These are phyloP conservation scores for Eudorina sp. DNA, from an alignment of 139 green algal species.

Conservation along the genomic window DNA sequence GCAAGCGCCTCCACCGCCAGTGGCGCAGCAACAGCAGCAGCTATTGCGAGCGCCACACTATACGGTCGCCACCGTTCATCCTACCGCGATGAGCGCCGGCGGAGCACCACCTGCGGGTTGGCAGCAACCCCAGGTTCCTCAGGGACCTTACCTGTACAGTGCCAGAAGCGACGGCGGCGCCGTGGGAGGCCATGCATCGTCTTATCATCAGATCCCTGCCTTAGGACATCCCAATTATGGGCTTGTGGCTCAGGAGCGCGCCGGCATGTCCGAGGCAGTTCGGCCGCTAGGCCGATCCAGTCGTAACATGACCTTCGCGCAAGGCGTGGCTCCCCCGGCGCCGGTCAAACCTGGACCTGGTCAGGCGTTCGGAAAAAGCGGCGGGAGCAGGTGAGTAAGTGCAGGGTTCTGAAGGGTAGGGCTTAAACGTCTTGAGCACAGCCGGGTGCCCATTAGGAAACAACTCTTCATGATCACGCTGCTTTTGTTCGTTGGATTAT, in stretches of 20 bases:
- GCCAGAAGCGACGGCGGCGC: slow-evolving; percentile 8
- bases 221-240: not conserved
- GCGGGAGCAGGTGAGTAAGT: not conserved
- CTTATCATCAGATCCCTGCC: not conserved
- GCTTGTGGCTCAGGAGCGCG: not conserved
- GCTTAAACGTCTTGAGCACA: not conserved
- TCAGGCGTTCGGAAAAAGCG: not conserved
- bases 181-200: not conserved
- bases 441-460: no score
- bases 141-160: not conserved
- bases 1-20: not conserved
- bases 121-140: no score
- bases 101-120: not conserved
- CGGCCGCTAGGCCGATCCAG: not conserved
- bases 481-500: no score
- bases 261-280: not conserved
- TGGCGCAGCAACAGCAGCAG: not conserved
- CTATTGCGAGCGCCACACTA: not conserved
- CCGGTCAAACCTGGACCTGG: not conserved
- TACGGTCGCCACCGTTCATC: not conserved
- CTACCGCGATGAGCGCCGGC: not conserved
- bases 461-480: no score
- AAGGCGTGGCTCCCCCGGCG: not conserved
- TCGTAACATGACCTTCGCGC: not conserved
- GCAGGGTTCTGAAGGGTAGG: not conserved